Evolutionary conservation across 192 early-diverging fungal genomes (phyloP), one percentile per base, ranked within the genome.

Genomic region (Linnemannia hyalina): DNA sequence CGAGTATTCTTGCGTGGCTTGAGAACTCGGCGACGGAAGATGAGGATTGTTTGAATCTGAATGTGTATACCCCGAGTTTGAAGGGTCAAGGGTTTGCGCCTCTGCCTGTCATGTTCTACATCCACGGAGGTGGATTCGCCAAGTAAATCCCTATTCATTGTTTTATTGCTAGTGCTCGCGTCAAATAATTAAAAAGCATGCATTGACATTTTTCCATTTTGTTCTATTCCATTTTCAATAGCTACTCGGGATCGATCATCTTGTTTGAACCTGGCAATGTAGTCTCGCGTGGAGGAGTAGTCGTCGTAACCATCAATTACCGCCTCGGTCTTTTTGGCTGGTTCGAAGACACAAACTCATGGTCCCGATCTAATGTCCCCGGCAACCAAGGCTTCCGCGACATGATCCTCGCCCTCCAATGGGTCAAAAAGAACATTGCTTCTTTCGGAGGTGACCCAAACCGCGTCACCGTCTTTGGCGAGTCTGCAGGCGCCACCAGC

Each of bases 361-460:
- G 71, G 72, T 15, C 42, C 0, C 60, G 73, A 1, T 77, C 72
- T 1, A 65, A 44, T 2, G 77, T 83, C 22, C 76, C 82, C n/a
- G 82, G 82, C 11, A 83, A 83, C 52, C 76, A 78, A 68, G 82
- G 73, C 26, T 63, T 94, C 44, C 86, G 87, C 26, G 93, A 94
- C 79, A 91, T 93, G 77, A 73, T 89, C n/a, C 52, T 82, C 5
- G 93, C 93, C 3, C 63, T 94, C 0, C 54, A 88, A 32, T 94
- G 93, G 93, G 89, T 93, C 15, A 47, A 91, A 44, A 75, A 92
- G 49, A 90, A 94, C 78, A 92, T 94, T 82, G 71, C 42, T 9
- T 75, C 71, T 6, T 94, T 93, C 70, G 93, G 93, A 7, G 93
- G 93, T 52, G 90, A 94, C 68, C 91, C 92, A 5, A 84, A 75